Evolutionary conservation across 768 basidiomycete genomes (phyloP).

Genomic region (Leccinum arenicola): DNA sequence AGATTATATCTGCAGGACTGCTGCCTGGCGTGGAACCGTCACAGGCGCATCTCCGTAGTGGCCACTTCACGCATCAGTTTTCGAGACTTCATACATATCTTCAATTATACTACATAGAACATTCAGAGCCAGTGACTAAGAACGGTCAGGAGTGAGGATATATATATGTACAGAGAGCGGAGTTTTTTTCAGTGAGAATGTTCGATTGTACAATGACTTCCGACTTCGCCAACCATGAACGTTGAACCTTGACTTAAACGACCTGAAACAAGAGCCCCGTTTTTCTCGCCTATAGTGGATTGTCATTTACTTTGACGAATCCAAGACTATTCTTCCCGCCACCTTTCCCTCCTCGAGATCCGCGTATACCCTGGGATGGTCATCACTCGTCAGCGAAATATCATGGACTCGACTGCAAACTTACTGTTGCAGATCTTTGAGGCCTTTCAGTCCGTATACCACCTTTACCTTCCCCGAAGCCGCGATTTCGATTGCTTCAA

Average conservation of each 20-base stretch:
- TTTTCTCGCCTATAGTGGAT: not conserved
- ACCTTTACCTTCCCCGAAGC: conserved; percentile 67
- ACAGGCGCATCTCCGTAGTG: not conserved
- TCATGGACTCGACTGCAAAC: conserved; percentile 19
- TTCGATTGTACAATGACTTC: not conserved
- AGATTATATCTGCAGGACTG: not conserved
- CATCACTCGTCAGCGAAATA: not conserved
- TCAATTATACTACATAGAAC: not conserved
- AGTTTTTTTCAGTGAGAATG: not conserved
- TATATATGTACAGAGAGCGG: not conserved
- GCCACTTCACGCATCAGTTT: not conserved
- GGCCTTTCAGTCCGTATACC: conserved; percentile 42
- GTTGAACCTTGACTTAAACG: not conserved
- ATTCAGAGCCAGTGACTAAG: not conserved
- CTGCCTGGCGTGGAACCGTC: not conserved
- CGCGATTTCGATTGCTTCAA: conserved; percentile 78
- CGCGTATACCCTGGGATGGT: conserved; percentile 33
- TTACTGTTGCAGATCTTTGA: conserved; percentile 52
- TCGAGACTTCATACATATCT: not conserved
- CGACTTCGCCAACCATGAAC: not conserved
- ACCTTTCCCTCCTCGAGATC: conserved; percentile 39
- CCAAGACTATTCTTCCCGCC: conserved; percentile 42
- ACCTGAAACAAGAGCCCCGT: not conserved
- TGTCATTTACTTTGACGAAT: conserved; percentile 27
- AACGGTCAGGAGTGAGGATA: not conserved